Evolutionary conservation across 2,329 filamentous ascomycete species (phyloP).

Genomic region (Lecanicillium sp.): DNA sequence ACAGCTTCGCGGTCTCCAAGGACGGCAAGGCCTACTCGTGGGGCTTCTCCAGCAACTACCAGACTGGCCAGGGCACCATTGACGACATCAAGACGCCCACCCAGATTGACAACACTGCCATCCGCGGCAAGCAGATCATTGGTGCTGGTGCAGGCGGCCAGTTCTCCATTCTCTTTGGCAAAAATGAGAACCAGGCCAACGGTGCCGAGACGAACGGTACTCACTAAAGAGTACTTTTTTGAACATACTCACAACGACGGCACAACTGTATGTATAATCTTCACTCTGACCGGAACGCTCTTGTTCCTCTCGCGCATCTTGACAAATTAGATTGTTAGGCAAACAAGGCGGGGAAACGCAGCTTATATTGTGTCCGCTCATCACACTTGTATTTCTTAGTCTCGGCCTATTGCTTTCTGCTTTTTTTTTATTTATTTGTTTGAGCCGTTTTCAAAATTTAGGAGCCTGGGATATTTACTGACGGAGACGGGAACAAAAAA

Average conservation of each 20-base stretch:
- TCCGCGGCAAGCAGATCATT: slow-evolving; percentile 66
- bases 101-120: slow-evolving; percentile 76
- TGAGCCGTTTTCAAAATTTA: neutral
- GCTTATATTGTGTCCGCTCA: neutral
- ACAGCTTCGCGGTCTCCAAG: slow-evolving; percentile 64
- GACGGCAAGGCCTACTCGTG: slow-evolving; percentile 70
- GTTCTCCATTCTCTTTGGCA: slow-evolving; percentile 60
- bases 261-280: slow-evolving; percentile 8
- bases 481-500: neutral
- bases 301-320: neutral
- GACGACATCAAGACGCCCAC: slow-evolving; percentile 76
- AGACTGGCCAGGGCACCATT: slow-evolving; percentile 70
- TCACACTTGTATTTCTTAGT: slow-evolving; percentile 1
- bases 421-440: slow-evolving; percentile 1
- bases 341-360: neutral
- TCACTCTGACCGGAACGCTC: too few species aligned
- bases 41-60: slow-evolving; percentile 76
- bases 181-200: slow-evolving; percentile 23
- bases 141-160: slow-evolving; percentile 87
- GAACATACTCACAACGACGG: neutral
- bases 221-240: slow-evolving; percentile 8
- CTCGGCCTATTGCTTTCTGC: slow-evolving; percentile 1
- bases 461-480: too few species aligned
- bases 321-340: neutral
- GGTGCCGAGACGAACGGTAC: slow-evolving; percentile 26